phyloP scores from a whole-genome alignment of 2,329 filamentous ascomycete species.

The Aspergillus floridensis region DNA sequence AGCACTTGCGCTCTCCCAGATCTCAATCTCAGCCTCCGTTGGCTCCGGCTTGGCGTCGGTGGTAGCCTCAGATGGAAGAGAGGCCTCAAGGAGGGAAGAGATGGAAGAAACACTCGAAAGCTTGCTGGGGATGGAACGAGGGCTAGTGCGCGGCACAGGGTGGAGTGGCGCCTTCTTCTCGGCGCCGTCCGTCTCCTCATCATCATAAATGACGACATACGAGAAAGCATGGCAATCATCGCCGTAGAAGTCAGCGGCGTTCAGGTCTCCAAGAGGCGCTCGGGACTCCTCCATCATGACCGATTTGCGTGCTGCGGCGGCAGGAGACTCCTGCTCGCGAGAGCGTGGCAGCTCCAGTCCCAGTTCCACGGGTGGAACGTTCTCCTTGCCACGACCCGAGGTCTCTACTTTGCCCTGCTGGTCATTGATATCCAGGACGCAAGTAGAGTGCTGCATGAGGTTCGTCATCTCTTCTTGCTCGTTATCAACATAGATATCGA shows the following conservation, averaged over 20 bases:
- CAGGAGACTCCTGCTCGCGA: constrained; percentile 20
- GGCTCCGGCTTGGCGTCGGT: constrained; percentile 52
- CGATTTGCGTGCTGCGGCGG: constrained; percentile 41
- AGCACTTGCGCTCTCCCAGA: constrained; percentile 69
- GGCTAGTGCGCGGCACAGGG: constrained; percentile 7
- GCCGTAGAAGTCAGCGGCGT: constrained; percentile 65
- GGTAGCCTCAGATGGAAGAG: constrained; percentile 22
- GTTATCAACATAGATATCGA: constrained; percentile 92
- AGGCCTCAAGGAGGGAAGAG: constrained; percentile 23
- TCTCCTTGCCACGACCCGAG: constrained; percentile 76
- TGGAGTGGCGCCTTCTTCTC: constrained; percentile 14
- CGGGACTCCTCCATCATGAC: constrained; percentile 65
- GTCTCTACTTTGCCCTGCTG: constrained; percentile 66
- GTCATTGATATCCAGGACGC: constrained; percentile 81
- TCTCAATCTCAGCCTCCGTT: constrained; percentile 56
- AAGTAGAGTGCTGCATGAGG: constrained; percentile 85
- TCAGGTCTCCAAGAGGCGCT: constrained; percentile 64
- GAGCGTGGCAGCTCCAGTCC: constrained; percentile 59
- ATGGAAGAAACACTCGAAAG: constrained; percentile 28
- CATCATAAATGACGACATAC: constrained; percentile 61
- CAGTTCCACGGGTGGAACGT: constrained; percentile 68
- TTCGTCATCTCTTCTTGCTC: constrained; percentile 89
- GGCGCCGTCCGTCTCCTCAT: constrained; percentile 43
- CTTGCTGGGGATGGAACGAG: constrained; percentile 18
- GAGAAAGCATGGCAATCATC: constrained; percentile 63